Percentiles rank a stretch among this genome's conserved stretches.
These are phyloP conservation scores for Periconia sp. DNA, from an alignment of 2,329 filamentous ascomycete species.

Conservation along the genomic window DNA sequence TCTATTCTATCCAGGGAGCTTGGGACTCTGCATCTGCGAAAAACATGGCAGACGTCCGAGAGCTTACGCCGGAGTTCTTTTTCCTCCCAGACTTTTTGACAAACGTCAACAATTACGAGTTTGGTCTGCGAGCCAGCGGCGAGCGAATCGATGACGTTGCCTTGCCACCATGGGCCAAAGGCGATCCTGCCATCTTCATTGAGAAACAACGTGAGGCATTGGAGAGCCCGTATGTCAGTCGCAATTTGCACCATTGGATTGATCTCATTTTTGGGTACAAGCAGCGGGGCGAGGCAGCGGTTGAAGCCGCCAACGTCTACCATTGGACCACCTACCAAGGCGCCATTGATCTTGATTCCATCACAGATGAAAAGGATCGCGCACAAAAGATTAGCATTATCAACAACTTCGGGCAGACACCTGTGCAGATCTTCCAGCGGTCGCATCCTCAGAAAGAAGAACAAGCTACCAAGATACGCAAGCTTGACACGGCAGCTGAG, in stretches of 20 bases:
- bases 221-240: slow-evolving; percentile 89
- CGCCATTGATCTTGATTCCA: slow-evolving; percentile 87
- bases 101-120: slow-evolving; percentile 95
- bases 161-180: slow-evolving; percentile 95
- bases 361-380: slow-evolving; percentile 83
- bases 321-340: slow-evolving; percentile 95
- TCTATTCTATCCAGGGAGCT: slow-evolving; percentile 87
- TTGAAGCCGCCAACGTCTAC: slow-evolving; percentile 93
- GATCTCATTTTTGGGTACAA: slow-evolving; percentile 94
- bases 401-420: slow-evolving; percentile 97
- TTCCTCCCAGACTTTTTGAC: slow-evolving; percentile 91
- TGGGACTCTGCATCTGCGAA: slow-evolving; percentile 88
- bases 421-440: slow-evolving; percentile 87
- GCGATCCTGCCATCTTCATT: slow-evolving; percentile 93
- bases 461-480: slow-evolving; percentile 62
- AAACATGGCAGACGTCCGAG: slow-evolving; percentile 91
- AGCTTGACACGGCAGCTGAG: slow-evolving; percentile 77
- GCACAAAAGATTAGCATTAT: slow-evolving; percentile 92
- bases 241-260: slow-evolving; percentile 91
- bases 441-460: slow-evolving; percentile 78
- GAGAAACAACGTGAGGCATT: slow-evolving; percentile 93
- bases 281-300: slow-evolving; percentile 86
- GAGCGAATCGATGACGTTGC: slow-evolving; percentile 81
- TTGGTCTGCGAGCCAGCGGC: slow-evolving; percentile 81
- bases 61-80: slow-evolving; percentile 96